These are phyloP conservation scores for Pseudodiploospora longispora DNA, from an alignment of 2,329 filamentous ascomycete species.

Conservation along the genomic window DNA sequence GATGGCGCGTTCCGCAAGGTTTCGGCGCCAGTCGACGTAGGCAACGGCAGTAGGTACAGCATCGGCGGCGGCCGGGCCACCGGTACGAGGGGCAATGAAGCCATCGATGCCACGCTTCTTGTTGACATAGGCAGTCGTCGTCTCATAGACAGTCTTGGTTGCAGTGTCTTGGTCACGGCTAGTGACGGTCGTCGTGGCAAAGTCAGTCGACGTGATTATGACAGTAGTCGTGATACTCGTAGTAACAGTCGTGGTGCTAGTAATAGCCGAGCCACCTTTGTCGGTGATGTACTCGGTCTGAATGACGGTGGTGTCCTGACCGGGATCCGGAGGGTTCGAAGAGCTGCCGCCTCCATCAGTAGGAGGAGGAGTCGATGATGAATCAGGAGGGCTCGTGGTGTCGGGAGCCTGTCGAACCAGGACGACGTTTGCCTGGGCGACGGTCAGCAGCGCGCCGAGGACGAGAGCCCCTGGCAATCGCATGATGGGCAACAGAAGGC, in stretches of 20 bases:
- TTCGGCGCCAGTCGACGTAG: slow-evolving; percentile 2
- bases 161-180: slow-evolving; percentile 25
- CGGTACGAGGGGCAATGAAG: slow-evolving; percentile 19
- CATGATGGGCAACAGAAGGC: slow-evolving; percentile 8
- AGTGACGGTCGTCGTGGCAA: slow-evolving; percentile 29
- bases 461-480: slow-evolving; percentile 14
- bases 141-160: slow-evolving; percentile 27
- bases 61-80: slow-evolving; percentile 9
- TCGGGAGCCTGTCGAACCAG: slow-evolving; percentile 6
- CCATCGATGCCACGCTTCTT: slow-evolving; percentile 21
- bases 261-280: slow-evolving; percentile 14
- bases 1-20: slow-evolving; percentile 27
- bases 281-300: slow-evolving; percentile 23
- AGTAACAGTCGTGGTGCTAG: slow-evolving; percentile 19
- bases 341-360: background rate
- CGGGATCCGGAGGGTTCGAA: background rate
- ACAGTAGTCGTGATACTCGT: slow-evolving; percentile 19
- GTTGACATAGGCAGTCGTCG: slow-evolving; percentile 22
- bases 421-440: slow-evolving; percentile 10
- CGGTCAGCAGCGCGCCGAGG: slow-evolving; percentile 15
- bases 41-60: slow-evolving; percentile 12
- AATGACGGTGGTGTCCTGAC: slow-evolving; percentile 21
- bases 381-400: background rate
- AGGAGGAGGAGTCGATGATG: slow-evolving; percentile 1
- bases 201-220: slow-evolving; percentile 22